Conservation (phyloP, 257 asterid genomes). For the Verbascum thapsus region DNA sequence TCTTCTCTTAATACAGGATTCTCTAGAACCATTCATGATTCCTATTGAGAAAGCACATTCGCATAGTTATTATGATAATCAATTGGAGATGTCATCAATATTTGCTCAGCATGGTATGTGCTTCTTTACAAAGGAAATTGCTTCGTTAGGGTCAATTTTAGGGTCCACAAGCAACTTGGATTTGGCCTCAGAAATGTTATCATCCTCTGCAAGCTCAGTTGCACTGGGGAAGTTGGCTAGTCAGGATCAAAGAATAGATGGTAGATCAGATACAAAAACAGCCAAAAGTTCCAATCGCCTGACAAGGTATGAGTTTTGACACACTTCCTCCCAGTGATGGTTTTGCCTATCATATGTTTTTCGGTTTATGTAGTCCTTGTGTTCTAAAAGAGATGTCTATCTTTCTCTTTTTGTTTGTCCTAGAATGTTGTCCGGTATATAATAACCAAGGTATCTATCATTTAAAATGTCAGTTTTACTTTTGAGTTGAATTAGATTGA, state of each 20-base stretch:
- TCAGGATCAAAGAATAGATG: constrained; percentile 35
- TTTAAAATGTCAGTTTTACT: too few relatives aligned
- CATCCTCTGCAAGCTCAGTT: constrained; percentile 58
- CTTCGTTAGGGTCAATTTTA: constrained; percentile 43
- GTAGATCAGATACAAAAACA: constrained; percentile 28
- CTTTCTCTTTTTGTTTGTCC: too few relatives aligned
- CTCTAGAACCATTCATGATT: constrained; percentile 38
- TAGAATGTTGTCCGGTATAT: too few relatives aligned
- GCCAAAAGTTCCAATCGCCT: constrained; percentile 33
- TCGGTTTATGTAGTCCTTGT: background rate
- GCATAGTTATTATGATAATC: constrained; percentile 62
- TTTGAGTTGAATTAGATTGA: too few relatives aligned
- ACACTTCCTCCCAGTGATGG: background rate
- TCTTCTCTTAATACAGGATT: constrained; percentile 56
- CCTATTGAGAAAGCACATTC: constrained; percentile 48
- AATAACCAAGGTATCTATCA: too few relatives aligned
- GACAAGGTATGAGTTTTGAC: constrained; percentile 51
- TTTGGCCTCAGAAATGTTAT: constrained; percentile 78
- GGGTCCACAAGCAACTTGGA: constrained; percentile 47
- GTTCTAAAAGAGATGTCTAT: background rate
- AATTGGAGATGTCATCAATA: constrained; percentile 68
- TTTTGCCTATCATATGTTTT: constrained; percentile 18
- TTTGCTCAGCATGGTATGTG: constrained; percentile 82
- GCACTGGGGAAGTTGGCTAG: constrained; percentile 76
- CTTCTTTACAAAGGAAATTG: constrained; percentile 63